Conservation (phyloP, 805 yeast genomes). For the Barnettozyma botsteinii region DNA sequence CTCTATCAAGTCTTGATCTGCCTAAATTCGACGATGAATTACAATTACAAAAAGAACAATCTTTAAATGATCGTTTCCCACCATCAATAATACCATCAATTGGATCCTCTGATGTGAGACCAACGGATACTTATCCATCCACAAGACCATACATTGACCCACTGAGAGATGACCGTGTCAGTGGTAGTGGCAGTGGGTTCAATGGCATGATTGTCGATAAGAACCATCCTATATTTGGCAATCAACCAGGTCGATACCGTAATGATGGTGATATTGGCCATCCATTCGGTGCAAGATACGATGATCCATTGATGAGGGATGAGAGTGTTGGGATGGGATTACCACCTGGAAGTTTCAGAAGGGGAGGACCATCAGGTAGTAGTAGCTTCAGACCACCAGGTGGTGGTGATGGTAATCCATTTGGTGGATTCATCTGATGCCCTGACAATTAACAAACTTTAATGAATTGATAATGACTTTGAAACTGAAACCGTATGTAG, state of each 20-base stretch:
- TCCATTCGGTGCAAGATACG: constrained; percentile 5
- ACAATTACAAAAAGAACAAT: constrained; percentile 26
- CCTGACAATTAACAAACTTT: no score
- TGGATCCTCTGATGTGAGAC: constrained; percentile 49
- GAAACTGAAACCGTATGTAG: no score
- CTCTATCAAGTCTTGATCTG: background rate
- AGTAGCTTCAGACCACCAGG: background rate
- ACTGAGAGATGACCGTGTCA: constrained; percentile 10
- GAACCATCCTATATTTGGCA: constrained; percentile 44
- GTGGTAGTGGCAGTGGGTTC: no score
- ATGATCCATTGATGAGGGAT: constrained; percentile 5
- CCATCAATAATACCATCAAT: constrained; percentile 27
- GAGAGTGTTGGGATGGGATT: constrained; percentile 9
- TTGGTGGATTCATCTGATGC: constrained; percentile 7
- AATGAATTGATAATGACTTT: no score
- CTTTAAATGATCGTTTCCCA: no score
- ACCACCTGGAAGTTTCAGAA: constrained; percentile 7
- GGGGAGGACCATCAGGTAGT: background rate
- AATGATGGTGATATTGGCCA: no score
- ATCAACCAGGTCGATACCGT: background rate
- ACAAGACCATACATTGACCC: constrained; percentile 42
- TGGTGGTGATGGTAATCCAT: constrained; percentile 5
- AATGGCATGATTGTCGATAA: constrained; percentile 54
- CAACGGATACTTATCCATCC: constrained; percentile 40
- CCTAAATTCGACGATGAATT: constrained; percentile 53